Evolutionary conservation across 1,284 basidiomycete genomes (phyloP).

Genomic region (Macrocybe sp.): DNA sequence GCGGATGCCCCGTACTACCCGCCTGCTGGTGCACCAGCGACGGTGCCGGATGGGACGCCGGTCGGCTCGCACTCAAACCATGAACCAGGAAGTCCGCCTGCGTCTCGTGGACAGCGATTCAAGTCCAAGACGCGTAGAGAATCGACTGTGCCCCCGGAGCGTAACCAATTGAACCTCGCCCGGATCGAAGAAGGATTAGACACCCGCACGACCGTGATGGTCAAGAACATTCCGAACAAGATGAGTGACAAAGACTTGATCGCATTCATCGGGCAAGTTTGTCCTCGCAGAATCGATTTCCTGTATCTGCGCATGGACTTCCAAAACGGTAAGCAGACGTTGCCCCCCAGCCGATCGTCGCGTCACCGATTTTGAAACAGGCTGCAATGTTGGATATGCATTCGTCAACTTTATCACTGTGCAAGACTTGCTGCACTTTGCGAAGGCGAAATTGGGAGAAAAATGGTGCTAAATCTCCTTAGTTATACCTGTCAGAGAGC

Average conservation of each 20-base stretch:
- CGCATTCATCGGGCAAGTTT: slow-evolving; percentile 63
- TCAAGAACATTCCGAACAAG: slow-evolving; percentile 87
- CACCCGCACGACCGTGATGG: slow-evolving; percentile 82
- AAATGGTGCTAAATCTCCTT: slow-evolving; percentile 48
- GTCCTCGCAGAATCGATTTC: slow-evolving; percentile 72
- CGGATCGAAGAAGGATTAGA: slow-evolving; percentile 73
- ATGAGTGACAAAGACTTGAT: slow-evolving; percentile 76
- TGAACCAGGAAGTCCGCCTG: too few species aligned
- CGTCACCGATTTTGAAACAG: slow-evolving; percentile 26
- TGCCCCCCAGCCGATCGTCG: neutral
- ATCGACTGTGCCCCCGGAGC: slow-evolving; percentile 30
- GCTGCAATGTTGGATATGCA: slow-evolving; percentile 83
- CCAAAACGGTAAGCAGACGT: slow-evolving; percentile 50
- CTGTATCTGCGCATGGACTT: slow-evolving; percentile 85
- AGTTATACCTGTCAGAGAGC: neutral
- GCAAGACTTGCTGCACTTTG: slow-evolving; percentile 71
- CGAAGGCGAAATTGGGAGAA: slow-evolving; percentile 63
- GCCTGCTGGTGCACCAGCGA: too few species aligned
- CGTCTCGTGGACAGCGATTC: too few species aligned
- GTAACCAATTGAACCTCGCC: slow-evolving; percentile 66
- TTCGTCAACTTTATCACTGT: slow-evolving; percentile 85
- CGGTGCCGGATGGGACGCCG: too few species aligned
- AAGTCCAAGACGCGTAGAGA: slow-evolving; percentile 4
- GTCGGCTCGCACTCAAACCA: too few species aligned
- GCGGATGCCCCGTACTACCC: too few species aligned